Conservation (phyloP, 208 protist species). For the Vickermania ingenoplastis region DNA sequence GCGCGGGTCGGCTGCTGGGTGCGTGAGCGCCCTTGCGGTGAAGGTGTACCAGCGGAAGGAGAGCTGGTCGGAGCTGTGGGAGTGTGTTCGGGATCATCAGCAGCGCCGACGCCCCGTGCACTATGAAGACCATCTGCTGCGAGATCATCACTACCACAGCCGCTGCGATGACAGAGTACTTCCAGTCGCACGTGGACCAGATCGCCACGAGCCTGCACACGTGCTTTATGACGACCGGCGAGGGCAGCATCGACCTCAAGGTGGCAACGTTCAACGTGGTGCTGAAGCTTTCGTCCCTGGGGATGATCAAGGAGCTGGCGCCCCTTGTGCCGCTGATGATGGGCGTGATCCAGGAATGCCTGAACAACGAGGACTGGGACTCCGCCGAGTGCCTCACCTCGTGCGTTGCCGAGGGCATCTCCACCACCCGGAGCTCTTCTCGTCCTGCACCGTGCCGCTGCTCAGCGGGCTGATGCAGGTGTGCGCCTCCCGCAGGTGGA, state of each 20-base stretch:
- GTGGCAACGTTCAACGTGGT: slow-evolving; percentile 48
- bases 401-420: slow-evolving; percentile 48
- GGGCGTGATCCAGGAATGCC: slow-evolving; percentile 40
- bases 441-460: slow-evolving; percentile 29
- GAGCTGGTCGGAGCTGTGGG: slow-evolving; percentile 70
- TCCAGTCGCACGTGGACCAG: slow-evolving; percentile 22
- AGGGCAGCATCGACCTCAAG: slow-evolving; percentile 25
- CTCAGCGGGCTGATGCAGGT: slow-evolving; percentile 71
- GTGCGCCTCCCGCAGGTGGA: slow-evolving; percentile 41
- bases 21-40: slow-evolving; percentile 61
- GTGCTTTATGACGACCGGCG: slow-evolving; percentile 24
- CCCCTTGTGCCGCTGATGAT: slow-evolving; percentile 59
- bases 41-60: slow-evolving; percentile 49
- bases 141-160: slow-evolving; percentile 57
- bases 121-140: slow-evolving; percentile 67
- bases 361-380: slow-evolving; percentile 60
- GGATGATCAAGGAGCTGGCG: slow-evolving; percentile 18
- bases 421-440: slow-evolving; percentile 41
- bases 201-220: slow-evolving; percentile 42
- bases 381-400: slow-evolving; percentile 37
- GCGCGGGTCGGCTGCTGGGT: slow-evolving; percentile 51
- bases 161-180: slow-evolving; percentile 40
- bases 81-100: slow-evolving; percentile 54
- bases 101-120: slow-evolving; percentile 20
- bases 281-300: slow-evolving; percentile 36